A percentile compares a stretch with the other conserved stretches of the same genome.
Conservation (phyloP, 345 rosid species). For the Carallia brachiata region DNA sequence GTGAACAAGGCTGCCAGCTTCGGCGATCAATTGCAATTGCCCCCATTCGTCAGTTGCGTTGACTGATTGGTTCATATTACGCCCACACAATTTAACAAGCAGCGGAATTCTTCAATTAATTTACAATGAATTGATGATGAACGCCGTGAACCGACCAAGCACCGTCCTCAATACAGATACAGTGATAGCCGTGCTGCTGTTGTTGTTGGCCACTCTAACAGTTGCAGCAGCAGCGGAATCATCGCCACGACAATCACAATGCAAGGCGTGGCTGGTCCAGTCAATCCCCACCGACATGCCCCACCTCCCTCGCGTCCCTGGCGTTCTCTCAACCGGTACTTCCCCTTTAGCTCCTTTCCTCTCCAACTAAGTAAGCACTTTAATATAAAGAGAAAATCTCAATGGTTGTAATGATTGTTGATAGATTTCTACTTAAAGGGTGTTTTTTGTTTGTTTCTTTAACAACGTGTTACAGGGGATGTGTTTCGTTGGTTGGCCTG, state of each 20-base stretch:
- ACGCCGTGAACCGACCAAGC: too few species aligned
- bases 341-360: background rate
- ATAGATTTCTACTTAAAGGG: background rate
- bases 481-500: conserved; percentile 79
- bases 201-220: background rate
- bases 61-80: too few species aligned
- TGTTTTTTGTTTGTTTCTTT: background rate
- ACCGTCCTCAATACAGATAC: too few species aligned
- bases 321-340: conserved; percentile 75
- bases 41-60: too few species aligned
- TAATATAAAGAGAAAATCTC: background rate
- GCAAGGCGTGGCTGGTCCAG: conserved; percentile 94
- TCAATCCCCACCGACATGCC: conserved; percentile 94
- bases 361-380: background rate
- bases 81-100: too few species aligned
- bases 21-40: too few species aligned
- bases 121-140: too few species aligned
- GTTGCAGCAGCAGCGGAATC: too few species aligned
- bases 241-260: conserved; percentile 21
- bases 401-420: too few species aligned
- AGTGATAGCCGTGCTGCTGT: conserved; percentile 13
- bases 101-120: too few species aligned
- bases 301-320: conserved; percentile 60
- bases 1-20: too few species aligned
- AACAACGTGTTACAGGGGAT: conserved; percentile 39